Base-by-base conservation (phyloP, 2,329 filamentous ascomycete genomes). In the Calonectria crousiana region DNA sequence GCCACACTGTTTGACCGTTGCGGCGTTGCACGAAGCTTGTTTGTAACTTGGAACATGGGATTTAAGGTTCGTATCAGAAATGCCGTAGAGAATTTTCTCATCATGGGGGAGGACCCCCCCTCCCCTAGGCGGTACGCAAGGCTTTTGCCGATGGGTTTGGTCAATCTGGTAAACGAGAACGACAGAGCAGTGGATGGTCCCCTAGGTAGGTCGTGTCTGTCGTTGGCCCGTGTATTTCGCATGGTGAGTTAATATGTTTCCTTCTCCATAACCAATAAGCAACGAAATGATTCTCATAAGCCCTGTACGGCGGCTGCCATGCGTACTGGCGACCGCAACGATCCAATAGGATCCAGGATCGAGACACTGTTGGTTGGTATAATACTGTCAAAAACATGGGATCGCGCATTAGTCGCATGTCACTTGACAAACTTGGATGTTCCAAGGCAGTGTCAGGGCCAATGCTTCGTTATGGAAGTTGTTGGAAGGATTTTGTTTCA, bases 341-440 rank as follows among this genome's bases (percentile, higher is more conserved):
- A 34, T 56, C 36, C 56, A 62, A 62, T 41, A n/a, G 34, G 56
- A 30, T 62, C 16, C 23, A 30, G 26, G 41, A 49, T 34, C 1
- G 23, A 10, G 14, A 18, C n/a, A 1, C 14, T 32, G n/a, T 34
- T 65, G 26, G 60, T 23, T 14, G 23, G 23, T 49, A 32, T 28
- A 18, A 26, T 10, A 8, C 41, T 47, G 41, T 65, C 23, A 53
- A 53, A 53, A 44, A 65, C 26, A 65, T 47, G 26, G 60, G 41
- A 65, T 65, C 41, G 18, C 60, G 41, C 60, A 65, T 65, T 44
- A 65, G 41, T 44, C 20, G 38, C 60, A 49, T 47, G 41, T 65
- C 60, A 65, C 60, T 65, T 47, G 38, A 65, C 41, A 32, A 47
- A 34, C 56, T 62, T 18, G 56, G 34, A 41, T 62, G 56, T 62